Base-by-base conservation (phyloP, 306 rosid genomes). In the Sindora glabra region DNA sequence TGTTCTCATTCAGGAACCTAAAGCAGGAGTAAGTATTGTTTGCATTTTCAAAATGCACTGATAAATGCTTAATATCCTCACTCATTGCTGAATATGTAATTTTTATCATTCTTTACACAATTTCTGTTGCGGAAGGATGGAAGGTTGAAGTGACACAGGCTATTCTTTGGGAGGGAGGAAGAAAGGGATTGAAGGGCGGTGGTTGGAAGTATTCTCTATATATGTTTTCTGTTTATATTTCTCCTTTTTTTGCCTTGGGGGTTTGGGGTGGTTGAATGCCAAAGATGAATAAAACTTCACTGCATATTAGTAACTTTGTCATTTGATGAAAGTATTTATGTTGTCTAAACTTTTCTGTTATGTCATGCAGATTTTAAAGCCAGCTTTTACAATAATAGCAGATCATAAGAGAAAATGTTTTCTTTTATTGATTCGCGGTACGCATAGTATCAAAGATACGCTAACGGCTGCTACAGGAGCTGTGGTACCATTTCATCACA, bases 391-490 rank as follows among this genome's bases (percentile, higher is more conserved):
- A 9, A 72, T 92, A 69, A 68, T 92, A 40, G 84, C 69, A 59
- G 94, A 92, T 49, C 95, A 86, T 26, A 26, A 65, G 48, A 55
- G 64, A 41, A 73, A 75, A 78, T 69, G 85, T 72, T 60, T 86
- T 74, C 79, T 92, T 37, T 65, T 92, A 76, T 68, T 92, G 77
- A 89, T 92, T 68, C 94, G 96, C 32, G 99, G 99, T 32, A 88
- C 98, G 3, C 95, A 92, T 74, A 88, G 98, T 73, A 88, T 92
- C 70, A 92, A 92, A 76, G 98, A 86, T 71, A 92, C 96, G 68
- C 76, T 92, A 39, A 88, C 95, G 8, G 95, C 96, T 36, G 98
- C 82, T 48, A 92, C 95, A 3, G 98, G 98, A 66, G 87, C 81
- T 66, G 90, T 89, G 25, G 95, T 82, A 56, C 99, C 99, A 21